Percentiles rank a stretch among this genome's conserved stretches.
phyloP scores from a whole-genome alignment of 2,329 filamentous ascomycete species.

The Leptographium procerum region DNA sequence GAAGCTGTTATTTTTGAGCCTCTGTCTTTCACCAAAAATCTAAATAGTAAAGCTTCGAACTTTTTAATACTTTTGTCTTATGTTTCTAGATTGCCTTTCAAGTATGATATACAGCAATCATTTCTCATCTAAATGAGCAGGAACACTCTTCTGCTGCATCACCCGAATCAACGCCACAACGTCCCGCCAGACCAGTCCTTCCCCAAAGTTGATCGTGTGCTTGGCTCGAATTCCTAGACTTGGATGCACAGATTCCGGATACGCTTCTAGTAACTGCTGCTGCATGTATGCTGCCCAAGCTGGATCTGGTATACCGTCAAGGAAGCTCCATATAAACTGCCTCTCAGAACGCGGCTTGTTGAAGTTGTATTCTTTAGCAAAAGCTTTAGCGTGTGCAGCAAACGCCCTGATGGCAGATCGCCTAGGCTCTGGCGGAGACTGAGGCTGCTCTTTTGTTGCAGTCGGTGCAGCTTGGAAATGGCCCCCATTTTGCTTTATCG shows the following conservation, averaged over 20 bases:
- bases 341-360: constrained; percentile 11
- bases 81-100: neutral
- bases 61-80: too few species aligned
- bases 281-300: constrained; percentile 10
- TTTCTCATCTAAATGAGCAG: neutral
- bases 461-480: neutral
- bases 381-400: constrained; percentile 4
- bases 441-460: neutral
- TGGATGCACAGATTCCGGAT: constrained; percentile 6
- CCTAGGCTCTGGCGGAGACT: neutral
- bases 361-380: neutral
- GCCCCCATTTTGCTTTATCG: neutral
- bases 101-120: too few species aligned
- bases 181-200: constrained; percentile 8
- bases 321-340: constrained; percentile 12
- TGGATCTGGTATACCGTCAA: constrained; percentile 11
- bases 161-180: constrained; percentile 5
- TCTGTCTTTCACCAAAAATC: too few species aligned
- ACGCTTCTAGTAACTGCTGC: constrained; percentile 4
- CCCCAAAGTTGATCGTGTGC: constrained; percentile 11
- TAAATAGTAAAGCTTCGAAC: too few species aligned
- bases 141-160: constrained; percentile 3
- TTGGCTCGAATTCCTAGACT: constrained; percentile 10
- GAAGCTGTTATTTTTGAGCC: too few species aligned
- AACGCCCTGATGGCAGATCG: constrained; percentile 1